Evolutionary conservation across 768 basidiomycete genomes (phyloP).

Genomic region (Kwoniella sp.): DNA sequence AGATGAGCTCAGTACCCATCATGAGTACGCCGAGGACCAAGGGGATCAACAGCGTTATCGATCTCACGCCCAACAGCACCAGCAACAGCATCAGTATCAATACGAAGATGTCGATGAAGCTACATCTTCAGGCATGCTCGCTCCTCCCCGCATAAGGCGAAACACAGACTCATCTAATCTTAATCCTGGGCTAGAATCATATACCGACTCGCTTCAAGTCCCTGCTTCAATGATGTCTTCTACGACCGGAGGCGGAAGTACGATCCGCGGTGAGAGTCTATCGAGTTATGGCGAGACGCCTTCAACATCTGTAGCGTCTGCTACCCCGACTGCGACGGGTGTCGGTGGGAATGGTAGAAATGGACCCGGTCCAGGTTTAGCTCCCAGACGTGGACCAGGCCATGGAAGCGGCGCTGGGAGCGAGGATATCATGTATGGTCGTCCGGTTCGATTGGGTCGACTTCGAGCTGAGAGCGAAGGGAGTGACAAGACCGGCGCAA

Average conservation of each 20-base stretch:
- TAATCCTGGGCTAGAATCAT: not conserved
- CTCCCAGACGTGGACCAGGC: not conserved
- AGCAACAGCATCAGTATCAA: slow-evolving; percentile 1
- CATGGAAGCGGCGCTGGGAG: not conserved
- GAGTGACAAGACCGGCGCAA: not conserved
- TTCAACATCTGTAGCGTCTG: not conserved
- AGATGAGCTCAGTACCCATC: slow-evolving; percentile 4
- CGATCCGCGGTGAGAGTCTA: slow-evolving; percentile 25
- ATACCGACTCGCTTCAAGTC: slow-evolving; percentile 1
- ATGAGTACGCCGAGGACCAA: not conserved
- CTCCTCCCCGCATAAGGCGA: not conserved
- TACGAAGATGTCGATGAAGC: not conserved
- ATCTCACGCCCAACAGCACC: not conserved
- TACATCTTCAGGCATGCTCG: not conserved
- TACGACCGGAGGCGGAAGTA: slow-evolving; percentile 6
- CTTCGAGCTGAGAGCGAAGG: slow-evolving; percentile 20
- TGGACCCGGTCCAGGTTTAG: too few relatives aligned
- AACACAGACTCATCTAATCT: not conserved
- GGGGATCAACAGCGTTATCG: not conserved
- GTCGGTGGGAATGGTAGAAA: not conserved
- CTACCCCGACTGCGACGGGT: not conserved
- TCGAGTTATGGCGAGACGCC: slow-evolving; percentile 24
- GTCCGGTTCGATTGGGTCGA: slow-evolving; percentile 10
- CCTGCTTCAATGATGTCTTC: slow-evolving; percentile 14
- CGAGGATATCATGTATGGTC: slow-evolving; percentile 19